Base-by-base conservation (phyloP, 805 yeast species). In the Ogataea pilisensis region DNA sequence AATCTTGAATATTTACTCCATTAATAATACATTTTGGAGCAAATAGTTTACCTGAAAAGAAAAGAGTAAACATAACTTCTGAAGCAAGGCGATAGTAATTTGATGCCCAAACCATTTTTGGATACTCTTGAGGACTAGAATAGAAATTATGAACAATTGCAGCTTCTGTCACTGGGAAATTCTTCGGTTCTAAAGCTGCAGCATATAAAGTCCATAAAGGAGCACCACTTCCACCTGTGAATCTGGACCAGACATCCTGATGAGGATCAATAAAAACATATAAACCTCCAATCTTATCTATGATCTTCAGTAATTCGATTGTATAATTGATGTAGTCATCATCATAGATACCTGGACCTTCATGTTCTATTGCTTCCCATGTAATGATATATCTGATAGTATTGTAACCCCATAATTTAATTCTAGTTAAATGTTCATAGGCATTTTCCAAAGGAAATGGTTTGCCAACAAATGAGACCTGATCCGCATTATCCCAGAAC, bases 161-260 rank as follows among this genome's bases (percentile, higher is more conserved):
- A 1, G 96, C 95, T 44, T 84, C 86, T 4, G 93, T 85, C 2
- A 50, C 69, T 1, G 73, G 62, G 53, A 93, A 86, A n/a, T 75
- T 61, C n/a, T 59, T 67, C 0, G 96, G 96, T 41, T 90, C 77
- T 35, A 90, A 64, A 1, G 96, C 96, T 2, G 91, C 95, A 19
- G 93, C 90, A 55, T 85, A 81, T 4, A 89, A 59, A 0, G 97
- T 89, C 97, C 97, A 90, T 54, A 86, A 54, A 1, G 97, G 97
- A 3, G 96, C 95, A 16, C 97, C 97, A 35, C 87, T 80, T 2
- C 97, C 97, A 5, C 96, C 96, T 9, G 80, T 69, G 57, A 72
- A 85, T 35, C 96, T 73, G 1, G 93, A 82, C 97, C 97, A 90
- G 11, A 82, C 95, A 58, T 90, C 97, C 60, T 90, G 97, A 58